These are phyloP conservation scores for Hypomyces rosellus DNA, from an alignment of 2,329 filamentous ascomycete species.

Conservation along the genomic window DNA sequence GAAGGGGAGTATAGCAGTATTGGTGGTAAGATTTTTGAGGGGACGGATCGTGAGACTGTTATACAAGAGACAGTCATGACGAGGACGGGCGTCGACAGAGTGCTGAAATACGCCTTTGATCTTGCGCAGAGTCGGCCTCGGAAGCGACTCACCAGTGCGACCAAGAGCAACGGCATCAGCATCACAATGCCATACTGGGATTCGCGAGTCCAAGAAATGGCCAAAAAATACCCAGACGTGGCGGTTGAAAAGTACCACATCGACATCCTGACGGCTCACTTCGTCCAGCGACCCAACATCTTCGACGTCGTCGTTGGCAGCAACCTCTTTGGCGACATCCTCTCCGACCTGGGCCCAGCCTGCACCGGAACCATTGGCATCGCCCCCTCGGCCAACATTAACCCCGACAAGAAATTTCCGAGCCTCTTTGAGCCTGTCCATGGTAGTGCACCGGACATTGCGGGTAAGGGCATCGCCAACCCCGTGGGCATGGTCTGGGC, in stretches of 20 bases:
- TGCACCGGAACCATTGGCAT: conserved; percentile 67
- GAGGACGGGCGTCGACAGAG: conserved; percentile 51
- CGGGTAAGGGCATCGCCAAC: conserved; percentile 65
- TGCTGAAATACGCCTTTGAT: conserved; percentile 60
- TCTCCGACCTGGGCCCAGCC: conserved; percentile 65
- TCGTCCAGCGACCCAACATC: conserved; percentile 52
- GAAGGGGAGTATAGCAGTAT: conserved; percentile 60
- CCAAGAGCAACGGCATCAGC: conserved; percentile 60
- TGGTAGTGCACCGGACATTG: conserved; percentile 67
- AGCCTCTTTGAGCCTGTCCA: conserved; percentile 58
- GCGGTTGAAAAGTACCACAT: conserved; percentile 59
- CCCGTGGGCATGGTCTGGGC: conserved; percentile 60
- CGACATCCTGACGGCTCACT: conserved; percentile 59
- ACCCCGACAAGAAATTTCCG: too few species aligned
- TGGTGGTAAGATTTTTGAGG: conserved; percentile 50
- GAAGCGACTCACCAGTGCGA: conserved; percentile 58
- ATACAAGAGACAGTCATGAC: conserved; percentile 52
- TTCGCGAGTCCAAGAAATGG: conserved; percentile 45
- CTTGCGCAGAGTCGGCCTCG: conserved; percentile 50
- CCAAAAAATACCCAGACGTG: conserved; percentile 52
- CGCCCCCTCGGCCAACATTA: conserved; percentile 61
- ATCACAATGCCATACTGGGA: conserved; percentile 67
- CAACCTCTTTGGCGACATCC: conserved; percentile 59
- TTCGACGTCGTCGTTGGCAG: conserved; percentile 60
- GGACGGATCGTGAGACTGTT: conserved; percentile 57